Evolutionary conservation across 257 asterid genomes (phyloP).

Genomic region (Fraxinus excelsior): DNA sequence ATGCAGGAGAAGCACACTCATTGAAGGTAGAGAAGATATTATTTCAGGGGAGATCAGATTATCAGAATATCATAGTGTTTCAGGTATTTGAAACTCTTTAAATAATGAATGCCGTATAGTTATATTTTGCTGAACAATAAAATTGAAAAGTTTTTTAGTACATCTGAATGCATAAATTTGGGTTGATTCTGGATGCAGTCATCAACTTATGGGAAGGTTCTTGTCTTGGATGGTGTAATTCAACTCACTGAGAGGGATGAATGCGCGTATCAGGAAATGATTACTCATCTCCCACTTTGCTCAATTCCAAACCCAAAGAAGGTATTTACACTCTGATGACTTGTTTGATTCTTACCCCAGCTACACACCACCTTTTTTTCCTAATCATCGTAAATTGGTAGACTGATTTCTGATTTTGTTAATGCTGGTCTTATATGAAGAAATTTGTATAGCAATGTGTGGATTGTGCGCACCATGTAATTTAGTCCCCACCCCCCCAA

Average conservation of each 20-base stretch:
- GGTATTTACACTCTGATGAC: conserved; percentile 36
- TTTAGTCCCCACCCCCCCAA: neutral
- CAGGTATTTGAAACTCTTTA: conserved; percentile 52
- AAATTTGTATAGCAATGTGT: neutral
- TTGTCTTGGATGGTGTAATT: conserved; percentile 95
- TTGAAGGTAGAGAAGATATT: conserved; percentile 87
- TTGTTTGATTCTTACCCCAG: too few relatives aligned
- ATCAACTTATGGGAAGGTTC: conserved; percentile 91
- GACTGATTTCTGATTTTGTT: too few relatives aligned
- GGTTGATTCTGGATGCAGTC: conserved; percentile 58
- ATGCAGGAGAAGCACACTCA: conserved; percentile 98
- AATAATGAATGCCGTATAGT: neutral
- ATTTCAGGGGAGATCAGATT: conserved; percentile 88
- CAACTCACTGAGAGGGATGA: conserved; percentile 98
- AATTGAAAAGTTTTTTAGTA: neutral
- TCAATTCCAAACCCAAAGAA: conserved; percentile 89
- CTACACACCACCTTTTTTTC: too few relatives aligned
- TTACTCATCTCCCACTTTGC: conserved; percentile 90
- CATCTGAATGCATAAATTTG: conserved; percentile 18
- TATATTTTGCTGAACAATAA: neutral
- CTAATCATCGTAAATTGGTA: too few relatives aligned
- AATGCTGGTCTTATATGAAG: neutral
- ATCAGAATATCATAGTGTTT: conserved; percentile 88
- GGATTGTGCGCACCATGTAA: neutral
- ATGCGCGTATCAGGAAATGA: conserved; percentile 99